Base-by-base conservation (phyloP, 2,329 filamentous ascomycete genomes). In the Cercospora sp. region DNA sequence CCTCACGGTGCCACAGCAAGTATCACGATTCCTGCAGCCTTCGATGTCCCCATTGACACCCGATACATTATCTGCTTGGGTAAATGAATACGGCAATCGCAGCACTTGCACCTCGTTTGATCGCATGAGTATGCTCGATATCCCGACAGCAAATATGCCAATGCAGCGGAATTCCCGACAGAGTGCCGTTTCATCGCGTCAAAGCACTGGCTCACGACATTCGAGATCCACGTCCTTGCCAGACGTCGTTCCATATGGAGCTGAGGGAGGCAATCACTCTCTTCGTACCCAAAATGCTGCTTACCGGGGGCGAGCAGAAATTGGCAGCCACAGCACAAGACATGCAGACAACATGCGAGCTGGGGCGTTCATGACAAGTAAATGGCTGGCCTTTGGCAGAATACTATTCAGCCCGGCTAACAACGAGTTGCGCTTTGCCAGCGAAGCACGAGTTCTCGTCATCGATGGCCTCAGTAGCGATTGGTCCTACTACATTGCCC, bases 401-500 rank as follows among this genome's bases (percentile, higher is more conserved):
- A 91, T 94, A 0, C 83, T 95, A 3, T 94, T 95, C 81, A 93
- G 91, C 73, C 91, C 92, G 10, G 88, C 91, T 5, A 87, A 92
- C 28, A 89, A 92, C 57, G 89, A 92, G 72, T 84, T 94, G 24
- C 80, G 87, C 45, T 81, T 86, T 18, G 81, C 85, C 0, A 84
- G 76, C 78, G 80, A 90, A 85, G 81, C 86, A 81, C 65, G 90
- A 82, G 88, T 95, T 28, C 84, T 95, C 3, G 90, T 95, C 18
- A 85, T 95, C 66, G 92, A 95, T 80, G 92, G 92, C 5, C 88
- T 95, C 32, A 92, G 92, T n/a, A 94, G 93, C 75, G 92, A 95
- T 76, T 95, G 92, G 92, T 94, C 91, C 0, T 94, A 92, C 78
- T 94, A 93, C 73, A 91, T 91, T 21, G 91, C 92, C 6, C 88